A percentile compares a stretch with the other conserved stretches of the same genome.
These are phyloP conservation scores for Gymnopus androsaceus DNA, from an alignment of 1,284 basidiomycete genomes.

Conservation along the genomic window DNA sequence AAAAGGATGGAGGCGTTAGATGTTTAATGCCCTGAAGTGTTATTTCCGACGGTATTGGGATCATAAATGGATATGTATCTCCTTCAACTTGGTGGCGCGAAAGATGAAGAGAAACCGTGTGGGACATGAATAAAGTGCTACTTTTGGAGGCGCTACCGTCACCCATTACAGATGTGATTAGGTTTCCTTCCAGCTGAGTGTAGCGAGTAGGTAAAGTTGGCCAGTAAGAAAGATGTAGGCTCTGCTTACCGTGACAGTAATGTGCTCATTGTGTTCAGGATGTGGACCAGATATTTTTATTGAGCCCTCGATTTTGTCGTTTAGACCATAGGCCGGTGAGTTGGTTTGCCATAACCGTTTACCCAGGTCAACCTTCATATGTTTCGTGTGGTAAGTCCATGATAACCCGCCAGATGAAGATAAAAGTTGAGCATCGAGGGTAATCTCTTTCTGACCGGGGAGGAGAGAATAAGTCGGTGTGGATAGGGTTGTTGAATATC, in stretches of 20 bases:
- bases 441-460: neutral
- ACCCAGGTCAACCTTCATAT: constrained; percentile 43
- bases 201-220: neutral
- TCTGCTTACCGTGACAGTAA: constrained; percentile 38
- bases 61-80: constrained; percentile 38
- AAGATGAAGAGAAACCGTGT: constrained; percentile 33
- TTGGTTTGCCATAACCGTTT: constrained; percentile 40
- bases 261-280: constrained; percentile 36
- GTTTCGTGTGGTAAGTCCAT: constrained; percentile 41
- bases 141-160: constrained; percentile 1
- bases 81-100: constrained; percentile 21
- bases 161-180: constrained; percentile 18
- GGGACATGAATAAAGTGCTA: constrained; percentile 28
- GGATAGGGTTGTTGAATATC: constrained; percentile 1
- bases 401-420: constrained; percentile 25
- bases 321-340: constrained; percentile 43
- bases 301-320: constrained; percentile 41
- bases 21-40: constrained; percentile 29
- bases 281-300: constrained; percentile 35
- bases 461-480: neutral
- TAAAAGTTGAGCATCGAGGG: constrained; percentile 2
- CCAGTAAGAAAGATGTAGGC: constrained; percentile 3
- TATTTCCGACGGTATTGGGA: constrained; percentile 39
- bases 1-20: constrained; percentile 43
- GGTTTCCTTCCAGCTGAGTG: constrained; percentile 41